Evolutionary conservation across 805 yeast species (phyloP).

Genomic region (Starmerella khaoyaiensis): DNA sequence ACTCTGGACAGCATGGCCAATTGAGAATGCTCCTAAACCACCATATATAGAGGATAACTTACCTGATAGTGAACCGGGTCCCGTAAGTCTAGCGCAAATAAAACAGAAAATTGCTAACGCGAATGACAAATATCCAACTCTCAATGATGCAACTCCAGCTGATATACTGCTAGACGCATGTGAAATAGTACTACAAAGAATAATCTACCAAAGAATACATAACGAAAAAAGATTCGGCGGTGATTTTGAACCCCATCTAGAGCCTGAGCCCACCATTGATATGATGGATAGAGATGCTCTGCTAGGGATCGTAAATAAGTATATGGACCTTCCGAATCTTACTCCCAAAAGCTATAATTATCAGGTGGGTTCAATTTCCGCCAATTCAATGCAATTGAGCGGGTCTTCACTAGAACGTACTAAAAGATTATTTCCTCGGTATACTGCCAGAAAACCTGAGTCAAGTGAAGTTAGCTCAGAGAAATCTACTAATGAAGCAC

Average conservation of each 20-base stretch:
- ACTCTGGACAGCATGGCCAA: conserved; percentile 54
- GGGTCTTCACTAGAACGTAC: too few relatives aligned
- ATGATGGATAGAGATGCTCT: conserved; percentile 2
- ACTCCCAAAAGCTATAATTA: too few relatives aligned
- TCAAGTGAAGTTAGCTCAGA: too few relatives aligned
- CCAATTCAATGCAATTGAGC: too few relatives aligned
- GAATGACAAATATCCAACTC: neutral
- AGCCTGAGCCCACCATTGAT: conserved; percentile 17
- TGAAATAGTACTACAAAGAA: conserved; percentile 18
- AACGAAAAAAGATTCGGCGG: neutral
- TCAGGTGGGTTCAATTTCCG: too few relatives aligned
- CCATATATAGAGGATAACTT: conserved; percentile 11
- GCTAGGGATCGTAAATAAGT: conserved; percentile 8
- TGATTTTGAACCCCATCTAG: conserved; percentile 16
- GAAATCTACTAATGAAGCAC: too few relatives aligned
- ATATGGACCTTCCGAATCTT: neutral
- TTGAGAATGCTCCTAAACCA: conserved; percentile 22
- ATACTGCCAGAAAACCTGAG: too few relatives aligned
- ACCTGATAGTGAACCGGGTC: conserved; percentile 9
- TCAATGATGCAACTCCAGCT: conserved; percentile 2
- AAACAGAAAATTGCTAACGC: neutral
- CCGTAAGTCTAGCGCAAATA: neutral
- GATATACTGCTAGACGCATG: conserved; percentile 20
- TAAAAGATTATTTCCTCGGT: too few relatives aligned
- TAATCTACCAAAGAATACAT: conserved; percentile 19